phyloP scores from a whole-genome alignment of 768 basidiomycete genomes.

The Solioccasus polychromus region DNA sequence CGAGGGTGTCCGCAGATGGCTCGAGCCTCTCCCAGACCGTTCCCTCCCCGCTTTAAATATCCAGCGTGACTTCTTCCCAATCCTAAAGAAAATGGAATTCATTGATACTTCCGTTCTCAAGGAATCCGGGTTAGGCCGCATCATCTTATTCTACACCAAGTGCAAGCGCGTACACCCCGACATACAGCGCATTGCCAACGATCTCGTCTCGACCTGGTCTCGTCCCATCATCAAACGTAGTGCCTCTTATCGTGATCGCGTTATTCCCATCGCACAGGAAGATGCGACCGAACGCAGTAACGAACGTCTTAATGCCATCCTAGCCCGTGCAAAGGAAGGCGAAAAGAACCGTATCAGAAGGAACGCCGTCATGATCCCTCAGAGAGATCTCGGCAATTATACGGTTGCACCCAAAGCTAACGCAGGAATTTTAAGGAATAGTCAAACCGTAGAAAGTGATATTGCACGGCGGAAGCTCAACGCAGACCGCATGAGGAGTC shows the following conservation, averaged over 20 bases:
- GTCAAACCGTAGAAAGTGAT: slow-evolving; percentile 67
- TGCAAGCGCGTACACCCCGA: slow-evolving; percentile 85
- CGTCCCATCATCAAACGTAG: slow-evolving; percentile 90
- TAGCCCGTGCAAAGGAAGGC: slow-evolving; percentile 61
- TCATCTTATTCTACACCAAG: slow-evolving; percentile 95
- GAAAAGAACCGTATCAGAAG: slow-evolving; percentile 70
- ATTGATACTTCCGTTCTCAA: slow-evolving; percentile 90
- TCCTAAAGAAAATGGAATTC: slow-evolving; percentile 84
- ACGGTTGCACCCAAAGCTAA: slow-evolving; percentile 71
- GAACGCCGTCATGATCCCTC: slow-evolving; percentile 83
- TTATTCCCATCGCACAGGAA: slow-evolving; percentile 57
- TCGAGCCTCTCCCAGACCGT: slow-evolving; percentile 90
- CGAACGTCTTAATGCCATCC: slow-evolving; percentile 65
- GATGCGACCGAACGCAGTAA: slow-evolving; percentile 36
- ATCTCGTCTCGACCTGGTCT: slow-evolving; percentile 84
- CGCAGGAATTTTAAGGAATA: slow-evolving; percentile 49
- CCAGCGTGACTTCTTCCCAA: slow-evolving; percentile 85
- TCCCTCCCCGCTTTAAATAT: slow-evolving; percentile 95
- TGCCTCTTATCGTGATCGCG: slow-evolving; percentile 73
- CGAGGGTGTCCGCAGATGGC: slow-evolving; percentile 84
- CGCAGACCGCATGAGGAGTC: slow-evolving; percentile 64
- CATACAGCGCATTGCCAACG: slow-evolving; percentile 76
- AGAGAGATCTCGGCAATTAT: slow-evolving; percentile 71
- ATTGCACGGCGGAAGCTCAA: slow-evolving; percentile 71
- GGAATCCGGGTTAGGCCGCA: slow-evolving; percentile 83